A percentile compares a stretch with the other conserved stretches of the same genome.
These are phyloP conservation scores for Sugiyamaella chiloensis DNA, from an alignment of 805 yeast species.

Conservation along the genomic window DNA sequence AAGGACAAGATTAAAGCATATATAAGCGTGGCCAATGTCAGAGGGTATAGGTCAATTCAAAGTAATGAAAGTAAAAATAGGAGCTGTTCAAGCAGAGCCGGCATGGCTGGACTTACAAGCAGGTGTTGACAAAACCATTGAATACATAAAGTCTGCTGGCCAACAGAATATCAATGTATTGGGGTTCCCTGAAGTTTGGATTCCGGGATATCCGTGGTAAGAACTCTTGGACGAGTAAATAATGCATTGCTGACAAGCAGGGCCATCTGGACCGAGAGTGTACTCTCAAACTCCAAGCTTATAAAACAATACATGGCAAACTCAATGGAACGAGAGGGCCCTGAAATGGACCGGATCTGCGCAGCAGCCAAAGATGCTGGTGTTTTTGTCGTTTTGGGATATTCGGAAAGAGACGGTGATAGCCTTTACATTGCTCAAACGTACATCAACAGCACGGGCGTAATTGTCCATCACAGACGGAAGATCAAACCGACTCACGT, in stretches of 20 bases:
- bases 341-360: background rate
- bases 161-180: background rate
- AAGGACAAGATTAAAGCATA: no score
- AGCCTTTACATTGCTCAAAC: constrained; percentile 2
- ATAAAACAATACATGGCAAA: background rate
- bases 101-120: background rate
- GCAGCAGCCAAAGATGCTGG: background rate
- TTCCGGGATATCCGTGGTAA: background rate
- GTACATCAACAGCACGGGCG: background rate
- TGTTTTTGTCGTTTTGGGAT: constrained; percentile 12
- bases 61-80: background rate
- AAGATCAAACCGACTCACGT: constrained; percentile 45
- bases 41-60: no score
- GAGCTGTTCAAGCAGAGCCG: background rate
- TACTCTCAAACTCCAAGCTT: background rate
- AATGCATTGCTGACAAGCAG: background rate
- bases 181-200: background rate
- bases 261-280: background rate
- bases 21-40: no score
- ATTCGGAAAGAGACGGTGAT: constrained; percentile 7
- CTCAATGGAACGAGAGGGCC: background rate
- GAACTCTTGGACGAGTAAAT: background rate
- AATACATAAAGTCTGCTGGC: background rate
- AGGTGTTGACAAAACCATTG: background rate
- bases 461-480: constrained; percentile 23